phyloP scores from a whole-genome alignment of 1,139 yeast genomes.

The Scheffersomyces segobiensis region DNA sequence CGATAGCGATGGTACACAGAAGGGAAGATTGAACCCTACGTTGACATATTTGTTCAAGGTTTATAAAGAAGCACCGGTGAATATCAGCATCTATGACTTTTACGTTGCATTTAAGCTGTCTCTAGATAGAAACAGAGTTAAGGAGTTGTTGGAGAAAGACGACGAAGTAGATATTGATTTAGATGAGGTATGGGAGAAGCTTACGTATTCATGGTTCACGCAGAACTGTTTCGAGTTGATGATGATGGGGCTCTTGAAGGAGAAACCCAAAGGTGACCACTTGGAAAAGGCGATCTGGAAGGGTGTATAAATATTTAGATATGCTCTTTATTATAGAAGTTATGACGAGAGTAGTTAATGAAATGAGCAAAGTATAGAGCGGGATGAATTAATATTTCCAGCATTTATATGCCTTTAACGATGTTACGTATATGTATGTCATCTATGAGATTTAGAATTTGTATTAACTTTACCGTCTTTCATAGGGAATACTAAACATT shows the following conservation, averaged over 20 bases:
- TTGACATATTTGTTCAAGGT: constrained; percentile 62
- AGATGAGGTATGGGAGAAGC: constrained; percentile 23
- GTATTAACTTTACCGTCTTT: too few relatives aligned
- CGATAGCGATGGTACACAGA: constrained; percentile 4
- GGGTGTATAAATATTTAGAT: constrained; percentile 23
- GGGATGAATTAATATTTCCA: too few relatives aligned
- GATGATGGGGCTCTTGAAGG: constrained; percentile 41
- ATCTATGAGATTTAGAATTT: too few relatives aligned
- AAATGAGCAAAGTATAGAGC: too few relatives aligned
- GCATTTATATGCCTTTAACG: too few relatives aligned
- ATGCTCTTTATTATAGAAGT: not conserved
- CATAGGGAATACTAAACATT: too few relatives aligned
- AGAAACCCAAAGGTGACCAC: constrained; percentile 46
- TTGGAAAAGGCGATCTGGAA: constrained; percentile 48
- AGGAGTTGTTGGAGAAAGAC: constrained; percentile 9
- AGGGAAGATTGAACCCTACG: constrained; percentile 43
- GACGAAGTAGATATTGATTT: constrained; percentile 3
- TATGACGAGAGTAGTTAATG: not conserved
- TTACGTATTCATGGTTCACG: constrained; percentile 43
- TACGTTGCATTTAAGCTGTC: constrained; percentile 68
- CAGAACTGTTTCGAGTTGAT: constrained; percentile 44
- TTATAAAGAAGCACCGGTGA: constrained; percentile 78
- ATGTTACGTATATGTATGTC: too few relatives aligned
- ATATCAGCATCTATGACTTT: constrained; percentile 75
- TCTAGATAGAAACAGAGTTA: constrained; percentile 40